Evolutionary conservation across 148 eudicot species (phyloP), one percentile per base, ranked within the genome.

Genomic region (Spergularia marina): DNA sequence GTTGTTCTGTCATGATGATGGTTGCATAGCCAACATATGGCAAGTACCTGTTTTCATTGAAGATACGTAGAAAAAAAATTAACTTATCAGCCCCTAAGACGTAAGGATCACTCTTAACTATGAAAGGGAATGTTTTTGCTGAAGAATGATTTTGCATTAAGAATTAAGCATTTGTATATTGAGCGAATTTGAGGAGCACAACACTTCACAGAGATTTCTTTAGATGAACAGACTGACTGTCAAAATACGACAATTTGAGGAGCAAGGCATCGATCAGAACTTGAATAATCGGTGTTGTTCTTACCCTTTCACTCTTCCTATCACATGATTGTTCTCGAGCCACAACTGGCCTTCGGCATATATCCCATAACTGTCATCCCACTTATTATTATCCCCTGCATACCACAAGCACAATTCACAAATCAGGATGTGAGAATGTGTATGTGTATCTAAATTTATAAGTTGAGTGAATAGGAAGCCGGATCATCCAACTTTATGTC

Each of bases 1-100:
- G 94, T 54, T 86, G 83, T 49, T 88, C 90, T 51, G 90, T 84
- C 86, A 90, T 75, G 52, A 88, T 73, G 51, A 90, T 90, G 41
- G 94, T 88, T 16, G 80, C 84, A 85, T 86, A 90, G 16, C 82
- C 82, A 59, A 75, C 55, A 49, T 65, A 78, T 12, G 84, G 84
- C 14, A 77, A 36, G 67, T 63, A 74, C 80, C 84, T 81, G 78
- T 82, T 49, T 40, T 65, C 51, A 41, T 56, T 15, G 1, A 41
- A 81, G 63, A 79, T 83, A 53, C 61, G 34, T 53, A n/a, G 21
- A 10, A 51, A 40, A 51, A 40, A 70, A 5, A 7, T 36, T 36
- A 64, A 6, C 2, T 44, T 9, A 62, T 62, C 14, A 23, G 2
- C 36, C 36, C 36, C 36, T 3, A 30, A 30, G 25, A 30, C 1